phyloP scores from a whole-genome alignment of 1,139 yeast species.

The Pichia sp. region DNA sequence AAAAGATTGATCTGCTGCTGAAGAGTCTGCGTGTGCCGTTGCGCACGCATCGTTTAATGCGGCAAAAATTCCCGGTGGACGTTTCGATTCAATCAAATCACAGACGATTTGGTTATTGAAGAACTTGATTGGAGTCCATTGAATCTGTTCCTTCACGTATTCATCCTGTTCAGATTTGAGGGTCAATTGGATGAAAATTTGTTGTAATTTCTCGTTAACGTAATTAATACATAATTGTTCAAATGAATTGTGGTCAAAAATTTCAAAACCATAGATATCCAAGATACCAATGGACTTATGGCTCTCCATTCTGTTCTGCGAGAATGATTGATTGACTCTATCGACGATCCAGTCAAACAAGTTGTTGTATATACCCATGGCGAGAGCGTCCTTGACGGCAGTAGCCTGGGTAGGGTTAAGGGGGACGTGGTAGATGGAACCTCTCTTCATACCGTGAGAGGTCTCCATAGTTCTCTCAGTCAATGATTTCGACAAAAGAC shows the following conservation, averaged over 20 bases:
- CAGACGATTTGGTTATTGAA: conserved; percentile 96
- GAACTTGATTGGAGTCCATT: conserved; percentile 97
- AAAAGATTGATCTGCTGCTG: conserved; percentile 95
- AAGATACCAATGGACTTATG: conserved; percentile 81
- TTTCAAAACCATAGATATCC: conserved; percentile 98
- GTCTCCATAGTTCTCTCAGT: conserved; percentile 86
- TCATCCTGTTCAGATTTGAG: conserved; percentile 97
- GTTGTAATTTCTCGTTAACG: conserved; percentile 95
- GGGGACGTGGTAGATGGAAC: conserved; percentile 93
- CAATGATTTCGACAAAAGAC: conserved; percentile 57
- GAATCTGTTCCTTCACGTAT: conserved; percentile 87
- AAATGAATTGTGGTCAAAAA: conserved; percentile 92
- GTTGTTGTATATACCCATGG: conserved; percentile 90
- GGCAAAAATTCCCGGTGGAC: conserved; percentile 97
- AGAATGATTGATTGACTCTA: conserved; percentile 73
- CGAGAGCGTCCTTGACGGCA: conserved; percentile 91
- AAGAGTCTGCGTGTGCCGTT: conserved; percentile 97
- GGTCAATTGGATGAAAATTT: conserved; percentile 91
- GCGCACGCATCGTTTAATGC: conserved; percentile 96
- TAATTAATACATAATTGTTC: conserved; percentile 97
- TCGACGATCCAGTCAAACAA: conserved; percentile 97
- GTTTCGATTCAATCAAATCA: conserved; percentile 86
- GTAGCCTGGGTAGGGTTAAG: conserved; percentile 87
- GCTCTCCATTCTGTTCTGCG: conserved; percentile 35
- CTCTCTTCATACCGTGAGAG: conserved; percentile 79